Percentiles rank a stretch among this genome's conserved stretches.
Evolutionary conservation across 2,329 filamentous ascomycete species (phyloP).

Genomic region (Pseudogymnoascus pannorum): DNA sequence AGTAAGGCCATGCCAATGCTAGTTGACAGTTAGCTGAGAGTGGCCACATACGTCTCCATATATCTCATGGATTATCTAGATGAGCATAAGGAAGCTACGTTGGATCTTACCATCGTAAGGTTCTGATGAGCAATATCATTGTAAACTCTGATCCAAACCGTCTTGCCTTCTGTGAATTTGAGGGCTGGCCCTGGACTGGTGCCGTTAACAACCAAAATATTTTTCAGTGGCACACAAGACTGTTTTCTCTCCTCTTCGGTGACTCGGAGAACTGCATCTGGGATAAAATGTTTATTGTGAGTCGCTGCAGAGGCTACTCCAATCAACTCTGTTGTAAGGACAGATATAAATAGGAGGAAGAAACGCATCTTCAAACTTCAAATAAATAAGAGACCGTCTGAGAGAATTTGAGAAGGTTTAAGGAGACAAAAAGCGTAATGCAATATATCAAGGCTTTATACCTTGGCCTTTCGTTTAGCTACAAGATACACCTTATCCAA

Average conservation of each 20-base stretch:
- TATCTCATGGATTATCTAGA: too few relatives aligned
- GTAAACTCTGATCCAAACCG: constrained; percentile 46
- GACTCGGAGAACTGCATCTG: constrained; percentile 36
- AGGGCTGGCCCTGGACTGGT: constrained; percentile 41
- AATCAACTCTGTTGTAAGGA: not conserved
- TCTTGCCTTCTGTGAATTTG: constrained; percentile 35
- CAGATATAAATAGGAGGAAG: not conserved
- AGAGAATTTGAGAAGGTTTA: not conserved
- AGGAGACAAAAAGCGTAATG: not conserved
- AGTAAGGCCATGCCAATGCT: constrained; percentile 51
- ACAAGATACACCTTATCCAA: not conserved
- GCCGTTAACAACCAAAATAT: constrained; percentile 40
- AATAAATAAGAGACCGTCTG: not conserved
- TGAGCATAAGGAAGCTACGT: too few relatives aligned
- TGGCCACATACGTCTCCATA: too few relatives aligned
- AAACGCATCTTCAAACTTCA: constrained; percentile 1
- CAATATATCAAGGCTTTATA: not conserved
- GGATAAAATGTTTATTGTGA: constrained; percentile 25
- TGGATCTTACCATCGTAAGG: constrained; percentile 38
- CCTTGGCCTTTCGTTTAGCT: not conserved
- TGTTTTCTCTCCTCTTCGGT: constrained; percentile 31
- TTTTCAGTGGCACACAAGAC: constrained; percentile 32
- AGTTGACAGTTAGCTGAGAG: not conserved
- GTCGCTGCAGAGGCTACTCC: not conserved
- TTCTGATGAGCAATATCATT: constrained; percentile 44